phyloP scores from a whole-genome alignment of 371 early-diverging fungal species.

The Syncephalastrum racemosum region DNA sequence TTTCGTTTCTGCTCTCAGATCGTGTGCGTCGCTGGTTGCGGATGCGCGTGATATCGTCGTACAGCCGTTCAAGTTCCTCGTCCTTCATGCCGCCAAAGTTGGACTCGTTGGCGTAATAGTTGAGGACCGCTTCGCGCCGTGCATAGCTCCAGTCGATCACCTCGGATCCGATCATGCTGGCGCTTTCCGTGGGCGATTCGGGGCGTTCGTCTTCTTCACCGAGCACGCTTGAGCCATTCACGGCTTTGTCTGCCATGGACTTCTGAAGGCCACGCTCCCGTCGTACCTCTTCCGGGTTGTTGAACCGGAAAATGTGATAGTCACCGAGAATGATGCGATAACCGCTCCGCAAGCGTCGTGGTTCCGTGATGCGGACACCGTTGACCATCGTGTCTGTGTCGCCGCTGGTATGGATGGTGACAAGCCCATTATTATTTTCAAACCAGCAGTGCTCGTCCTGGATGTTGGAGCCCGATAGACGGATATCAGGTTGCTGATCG shows the following conservation, averaged over 20 bases:
- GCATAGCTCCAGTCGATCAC: slow-evolving; percentile 86
- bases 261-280: slow-evolving; percentile 58
- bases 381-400: slow-evolving; percentile 77
- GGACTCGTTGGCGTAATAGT: slow-evolving; percentile 46
- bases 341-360: slow-evolving; percentile 69
- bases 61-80: slow-evolving; percentile 63
- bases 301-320: slow-evolving; percentile 83
- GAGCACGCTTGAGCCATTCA: background rate
- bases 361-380: slow-evolving; percentile 63
- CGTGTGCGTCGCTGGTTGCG: slow-evolving; percentile 49
- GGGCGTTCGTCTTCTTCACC: slow-evolving; percentile 45
- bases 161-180: slow-evolving; percentile 29
- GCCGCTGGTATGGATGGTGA: slow-evolving; percentile 66
- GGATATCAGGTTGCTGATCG: slow-evolving; percentile 57
- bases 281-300: slow-evolving; percentile 82
- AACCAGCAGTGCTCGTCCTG: slow-evolving; percentile 76
- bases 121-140: slow-evolving; percentile 67
- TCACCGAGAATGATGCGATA: slow-evolving; percentile 83
- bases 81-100: slow-evolving; percentile 55
- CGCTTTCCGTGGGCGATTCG: slow-evolving; percentile 53
- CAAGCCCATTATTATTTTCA: slow-evolving; percentile 60
- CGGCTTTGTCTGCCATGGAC: slow-evolving; percentile 3
- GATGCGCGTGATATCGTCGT: slow-evolving; percentile 59
- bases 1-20: slow-evolving; percentile 41
- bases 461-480: slow-evolving; percentile 72